Base-by-base conservation (phyloP, 2,329 filamentous ascomycete genomes). In the Lasiodiplodia sp. region DNA sequence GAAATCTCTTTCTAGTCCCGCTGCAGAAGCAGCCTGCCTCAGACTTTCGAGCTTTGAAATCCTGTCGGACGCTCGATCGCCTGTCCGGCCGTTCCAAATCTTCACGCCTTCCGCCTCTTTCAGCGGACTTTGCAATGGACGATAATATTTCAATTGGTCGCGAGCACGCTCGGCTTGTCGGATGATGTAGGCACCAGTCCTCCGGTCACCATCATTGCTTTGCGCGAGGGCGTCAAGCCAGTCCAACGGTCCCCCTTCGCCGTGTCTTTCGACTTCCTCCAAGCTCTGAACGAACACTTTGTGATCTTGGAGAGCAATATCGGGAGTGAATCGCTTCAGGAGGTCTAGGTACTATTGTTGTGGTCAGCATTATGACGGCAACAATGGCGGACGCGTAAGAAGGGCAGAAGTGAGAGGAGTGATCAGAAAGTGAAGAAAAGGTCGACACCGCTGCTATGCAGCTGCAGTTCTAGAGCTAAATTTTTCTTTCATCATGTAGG, bases 1-100 rank as follows among this genome's bases (percentile, higher is more conserved):
- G 75, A 97, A 97, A 80, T 97, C 94, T 81, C 92, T 91, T 82
- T 97, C 94, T 76, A 97, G 82, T 7, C 49, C 56, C 25, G 66
- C 66, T 21, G 66, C 56, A 28, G 47, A 56, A 18, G 66, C 62
- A 58, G 56, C 57, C 31, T 68, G 66, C 21, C 57, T n/a, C 6
- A 68, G 51, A 57, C 57, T 68, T 40, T 68, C 57, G 6, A 68
- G 66, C 57, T 68, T 68, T 23, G 58, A 63, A 7, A 68, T 44
- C 31, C 66, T 68, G 18, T 68, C 66, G 23, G 66, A 68, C 37
- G 56, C 57, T 34, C 66, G 56, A 49, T 68, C 66, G 16, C 34
- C 57, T 49, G 44, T 56, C 21, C 47, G 47, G 68, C 74, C 78
- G 72, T 75, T 83, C 83, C 81, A 78, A 67, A 81, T 81, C 70